Conservation (phyloP, 106 monocot species). For the Apostasia shenzhenica region DNA sequence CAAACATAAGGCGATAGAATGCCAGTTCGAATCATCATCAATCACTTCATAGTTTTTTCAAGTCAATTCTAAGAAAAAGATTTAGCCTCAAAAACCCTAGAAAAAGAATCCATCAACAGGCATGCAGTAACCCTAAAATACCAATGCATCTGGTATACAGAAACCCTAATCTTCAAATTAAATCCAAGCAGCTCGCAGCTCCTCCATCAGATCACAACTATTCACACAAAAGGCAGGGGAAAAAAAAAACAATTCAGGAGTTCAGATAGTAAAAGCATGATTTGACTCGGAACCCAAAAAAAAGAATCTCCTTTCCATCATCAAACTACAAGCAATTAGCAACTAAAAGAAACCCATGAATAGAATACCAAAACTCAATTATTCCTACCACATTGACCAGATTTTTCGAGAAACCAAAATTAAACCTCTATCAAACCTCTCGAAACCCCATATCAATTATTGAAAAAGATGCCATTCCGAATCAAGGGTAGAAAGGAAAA, state of each 20-base stretch:
- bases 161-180: slow-evolving; percentile 1
- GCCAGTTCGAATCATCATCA: too few relatives aligned
- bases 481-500: background rate
- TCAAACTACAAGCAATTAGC: slow-evolving; percentile 1
- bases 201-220: too few relatives aligned
- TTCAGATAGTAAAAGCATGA: slow-evolving; percentile 1
- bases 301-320: background rate
- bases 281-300: background rate
- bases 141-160: background rate
- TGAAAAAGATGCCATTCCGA: background rate
- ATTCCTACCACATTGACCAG: slow-evolving; percentile 7
- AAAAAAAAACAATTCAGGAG: background rate
- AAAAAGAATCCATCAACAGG: background rate
- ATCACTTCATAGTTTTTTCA: too few relatives aligned
- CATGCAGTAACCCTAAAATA: slow-evolving; percentile 12
- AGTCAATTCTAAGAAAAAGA: too few relatives aligned
- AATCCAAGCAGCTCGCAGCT: too few relatives aligned
- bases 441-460: background rate
- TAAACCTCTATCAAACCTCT: background rate
- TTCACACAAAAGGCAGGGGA: too few relatives aligned
- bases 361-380: background rate
- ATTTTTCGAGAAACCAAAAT: background rate
- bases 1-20: too few relatives aligned
- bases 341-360: background rate
- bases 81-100: too few relatives aligned